These are phyloP conservation scores for Talaromyces nanjingensis DNA, from an alignment of 495 filamentous ascomycete genomes.

Conservation along the genomic window DNA sequence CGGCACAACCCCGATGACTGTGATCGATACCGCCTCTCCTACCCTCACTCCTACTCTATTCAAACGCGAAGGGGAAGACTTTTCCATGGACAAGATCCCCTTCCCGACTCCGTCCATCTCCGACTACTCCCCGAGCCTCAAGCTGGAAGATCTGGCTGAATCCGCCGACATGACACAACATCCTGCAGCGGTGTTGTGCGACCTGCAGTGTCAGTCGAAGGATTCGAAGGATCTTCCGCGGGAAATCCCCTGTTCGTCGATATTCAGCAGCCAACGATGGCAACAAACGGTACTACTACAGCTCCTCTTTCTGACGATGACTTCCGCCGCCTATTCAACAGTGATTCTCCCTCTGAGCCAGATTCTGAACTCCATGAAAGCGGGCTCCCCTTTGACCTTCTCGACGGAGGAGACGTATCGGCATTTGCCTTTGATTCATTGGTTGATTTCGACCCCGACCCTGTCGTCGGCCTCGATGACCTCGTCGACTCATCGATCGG, in stretches of 20 bases:
- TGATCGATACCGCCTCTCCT: slow-evolving; percentile 34
- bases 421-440: slow-evolving; percentile 77
- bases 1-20: slow-evolving; percentile 32
- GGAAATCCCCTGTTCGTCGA: slow-evolving; percentile 46
- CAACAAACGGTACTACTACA: slow-evolving; percentile 36
- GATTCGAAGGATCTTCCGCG: slow-evolving; percentile 52
- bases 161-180: slow-evolving; percentile 96
- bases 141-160: slow-evolving; percentile 51
- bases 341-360: slow-evolving; percentile 61
- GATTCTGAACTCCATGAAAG: slow-evolving; percentile 72
- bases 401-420: slow-evolving; percentile 47
- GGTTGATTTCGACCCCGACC: slow-evolving; percentile 70
- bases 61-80: slow-evolving; percentile 50
- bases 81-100: slow-evolving; percentile 40
- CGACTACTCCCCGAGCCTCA: slow-evolving; percentile 43
- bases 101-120: slow-evolving; percentile 42
- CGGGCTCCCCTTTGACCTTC: slow-evolving; percentile 62
- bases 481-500: slow-evolving; percentile 41
- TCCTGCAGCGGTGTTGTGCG: slow-evolving; percentile 99
- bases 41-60: slow-evolving; percentile 43
- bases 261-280: too few relatives aligned
- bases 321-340: slow-evolving; percentile 62
- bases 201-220: slow-evolving; percentile 98
- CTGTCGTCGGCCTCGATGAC: slow-evolving; percentile 32
- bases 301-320: slow-evolving; percentile 59